These are phyloP conservation scores for Entomophthora muscae DNA, from an alignment of 371 early-diverging fungal species.

Conservation along the genomic window DNA sequence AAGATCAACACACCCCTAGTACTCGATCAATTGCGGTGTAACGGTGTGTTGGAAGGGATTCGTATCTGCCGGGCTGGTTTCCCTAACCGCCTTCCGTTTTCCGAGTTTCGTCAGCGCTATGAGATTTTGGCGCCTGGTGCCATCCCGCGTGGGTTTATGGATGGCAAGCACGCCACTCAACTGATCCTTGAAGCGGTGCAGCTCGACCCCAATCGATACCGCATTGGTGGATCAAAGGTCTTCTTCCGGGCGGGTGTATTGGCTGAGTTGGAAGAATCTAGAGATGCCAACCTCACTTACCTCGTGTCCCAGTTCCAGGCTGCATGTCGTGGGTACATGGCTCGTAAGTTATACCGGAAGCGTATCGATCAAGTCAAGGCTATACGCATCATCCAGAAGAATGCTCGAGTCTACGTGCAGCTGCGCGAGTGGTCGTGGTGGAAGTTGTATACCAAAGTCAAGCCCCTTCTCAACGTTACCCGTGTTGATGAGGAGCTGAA, in stretches of 20 bases:
- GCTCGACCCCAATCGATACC: conserved; percentile 62
- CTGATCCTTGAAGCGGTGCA: conserved; percentile 48
- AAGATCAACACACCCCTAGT: conserved; percentile 71
- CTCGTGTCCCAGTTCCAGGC: conserved; percentile 80
- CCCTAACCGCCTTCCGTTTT: conserved; percentile 87
- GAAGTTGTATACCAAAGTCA: conserved; percentile 89
- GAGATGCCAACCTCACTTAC: conserved; percentile 67
- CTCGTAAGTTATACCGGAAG: conserved; percentile 46
- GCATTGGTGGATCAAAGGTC: conserved; percentile 90
- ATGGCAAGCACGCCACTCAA: conserved; percentile 69
- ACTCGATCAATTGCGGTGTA: conserved; percentile 94
- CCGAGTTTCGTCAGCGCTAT: conserved; percentile 93
- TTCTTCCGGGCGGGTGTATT: conserved; percentile 97
- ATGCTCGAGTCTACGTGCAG: conserved; percentile 71
- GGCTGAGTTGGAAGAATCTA: conserved; percentile 89
- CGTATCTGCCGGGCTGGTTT: conserved; percentile 97
- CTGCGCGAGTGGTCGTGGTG: conserved; percentile 93
- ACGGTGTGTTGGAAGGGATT: conserved; percentile 99
- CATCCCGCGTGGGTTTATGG: conserved; percentile 64
- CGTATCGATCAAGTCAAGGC: conserved; percentile 64
- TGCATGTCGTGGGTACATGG: conserved; percentile 64
- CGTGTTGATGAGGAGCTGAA: conserved; percentile 55
- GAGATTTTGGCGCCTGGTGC: conserved; percentile 72
- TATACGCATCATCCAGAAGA: conserved; percentile 78
- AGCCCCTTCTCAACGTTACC: conserved; percentile 87